Evolutionary conservation across 23 red algal species (phyloP), one percentile per base, ranked within the genome.

Genomic region (Gracilariopsis chorda): DNA sequence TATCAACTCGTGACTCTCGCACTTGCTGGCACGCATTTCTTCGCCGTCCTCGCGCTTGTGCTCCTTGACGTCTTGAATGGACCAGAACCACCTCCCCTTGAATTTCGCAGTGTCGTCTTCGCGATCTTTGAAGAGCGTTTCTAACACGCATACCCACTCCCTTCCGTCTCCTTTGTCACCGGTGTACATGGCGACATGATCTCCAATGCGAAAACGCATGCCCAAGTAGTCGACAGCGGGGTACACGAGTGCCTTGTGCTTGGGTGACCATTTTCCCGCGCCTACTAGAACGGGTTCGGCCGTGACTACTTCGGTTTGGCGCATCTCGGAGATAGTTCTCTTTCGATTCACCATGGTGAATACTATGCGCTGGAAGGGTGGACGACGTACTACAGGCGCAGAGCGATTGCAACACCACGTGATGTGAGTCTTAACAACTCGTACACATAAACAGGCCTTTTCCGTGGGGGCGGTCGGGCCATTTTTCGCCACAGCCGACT

Each of bases 11-110:
- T 82, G 75, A 5, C 45, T 56, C 33, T 27, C 28, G 51, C 88
- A 80, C 34, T 91, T 91, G 58, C 62, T 76, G 13, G 74, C 55
- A 44, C 88, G 73, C 88, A 91, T 91, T 7, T 76, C 52, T 42
- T 89, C 68, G 37, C 52, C 49, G 20, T 61, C 41, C 13, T 68
- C 60, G 39, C 42, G 17, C 12, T 69, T 69, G 45, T 82, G 48
- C n/a, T 53, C 73, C 35, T 48, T 51, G 41, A 91, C 75, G 25
- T 91, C 88, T 42, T 80, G 42, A 3, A 91, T 75, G 49, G 56
- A 69, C 88, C 88, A 91, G 68, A 82, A 91, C 88, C 88, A 91
- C 8, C 88, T 56, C 32, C 88, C 88, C 36, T 82, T 80, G 75
- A 91, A 91, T 59, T 72, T 91, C 53, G 88, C 48, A 8, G 16